Evolutionary conservation across 768 basidiomycete genomes (phyloP).

Genomic region (Boletus rubescentipes): DNA sequence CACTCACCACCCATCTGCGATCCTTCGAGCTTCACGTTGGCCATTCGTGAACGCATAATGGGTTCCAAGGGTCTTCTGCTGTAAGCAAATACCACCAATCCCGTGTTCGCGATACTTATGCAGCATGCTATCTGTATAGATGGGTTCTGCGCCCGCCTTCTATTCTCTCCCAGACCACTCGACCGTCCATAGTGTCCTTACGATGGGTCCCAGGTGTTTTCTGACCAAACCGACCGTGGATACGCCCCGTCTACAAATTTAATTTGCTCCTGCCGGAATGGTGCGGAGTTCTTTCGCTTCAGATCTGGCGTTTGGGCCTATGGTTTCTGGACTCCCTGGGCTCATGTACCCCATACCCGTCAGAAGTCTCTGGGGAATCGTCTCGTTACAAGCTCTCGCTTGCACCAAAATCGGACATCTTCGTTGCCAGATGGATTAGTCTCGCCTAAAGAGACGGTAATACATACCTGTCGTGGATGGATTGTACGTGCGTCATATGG

Average conservation of each 20-base stretch:
- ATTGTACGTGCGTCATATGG: constrained; percentile 3
- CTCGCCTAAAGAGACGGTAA: no score
- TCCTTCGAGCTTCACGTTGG: no score
- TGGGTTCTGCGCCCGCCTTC: background rate
- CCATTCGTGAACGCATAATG: no score
- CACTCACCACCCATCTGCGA: no score
- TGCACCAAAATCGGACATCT: background rate
- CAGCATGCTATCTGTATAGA: background rate
- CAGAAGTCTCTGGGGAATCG: background rate
- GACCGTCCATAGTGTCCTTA: background rate
- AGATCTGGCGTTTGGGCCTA: background rate
- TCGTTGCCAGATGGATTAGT: background rate
- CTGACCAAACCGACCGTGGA: background rate
- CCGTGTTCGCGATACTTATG: background rate
- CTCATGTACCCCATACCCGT: no score
- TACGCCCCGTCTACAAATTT: background rate
- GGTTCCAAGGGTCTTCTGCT: background rate
- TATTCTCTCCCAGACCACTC: background rate
- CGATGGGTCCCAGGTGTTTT: background rate
- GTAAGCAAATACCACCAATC: background rate
- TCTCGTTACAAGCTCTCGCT: background rate
- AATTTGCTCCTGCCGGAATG: no score
- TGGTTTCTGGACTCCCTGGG: no score
- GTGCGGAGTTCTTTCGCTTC: background rate
- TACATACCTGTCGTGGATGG: constrained; percentile 8